These are phyloP conservation scores for Globisporangium megalacanthum DNA, from an alignment of 352 stramenopile species.

Conservation along the genomic window DNA sequence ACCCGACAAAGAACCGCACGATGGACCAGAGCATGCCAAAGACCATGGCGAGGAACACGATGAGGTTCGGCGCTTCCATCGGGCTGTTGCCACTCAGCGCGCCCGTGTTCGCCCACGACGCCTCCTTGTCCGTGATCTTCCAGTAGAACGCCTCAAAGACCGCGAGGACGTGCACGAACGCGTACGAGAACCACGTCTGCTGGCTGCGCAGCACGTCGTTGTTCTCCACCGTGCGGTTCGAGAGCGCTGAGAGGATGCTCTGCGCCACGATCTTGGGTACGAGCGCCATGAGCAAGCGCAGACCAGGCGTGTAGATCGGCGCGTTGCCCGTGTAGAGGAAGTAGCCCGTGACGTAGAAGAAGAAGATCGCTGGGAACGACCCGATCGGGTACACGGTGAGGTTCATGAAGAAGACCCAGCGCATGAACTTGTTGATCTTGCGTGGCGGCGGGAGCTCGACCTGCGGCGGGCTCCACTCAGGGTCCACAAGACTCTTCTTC, in stretches of 20 bases:
- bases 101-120: slow-evolving; percentile 84
- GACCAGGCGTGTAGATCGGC: slow-evolving; percentile 79
- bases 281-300: slow-evolving; percentile 82
- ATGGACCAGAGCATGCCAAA: slow-evolving; percentile 72
- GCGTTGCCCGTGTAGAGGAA: slow-evolving; percentile 81
- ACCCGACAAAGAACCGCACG: slow-evolving; percentile 82
- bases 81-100: slow-evolving; percentile 79
- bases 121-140: slow-evolving; percentile 78
- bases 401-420: slow-evolving; percentile 87
- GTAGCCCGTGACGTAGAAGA: slow-evolving; percentile 79
- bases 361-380: slow-evolving; percentile 80
- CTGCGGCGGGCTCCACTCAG: slow-evolving; percentile 80
- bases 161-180: slow-evolving; percentile 83
- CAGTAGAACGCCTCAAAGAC: slow-evolving; percentile 76
- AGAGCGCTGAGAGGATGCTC: slow-evolving; percentile 79
- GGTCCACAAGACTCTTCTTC: slow-evolving; percentile 82
- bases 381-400: slow-evolving; percentile 86
- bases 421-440: slow-evolving; percentile 82
- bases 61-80: slow-evolving; percentile 84
- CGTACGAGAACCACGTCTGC: slow-evolving; percentile 89
- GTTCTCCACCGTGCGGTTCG: slow-evolving; percentile 84
- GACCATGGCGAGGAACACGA: slow-evolving; percentile 81
- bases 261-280: slow-evolving; percentile 72
- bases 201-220: slow-evolving; percentile 86
- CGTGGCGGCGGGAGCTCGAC: slow-evolving; percentile 69